Evolutionary conservation across 352 stramenopile species (phyloP), one percentile per base, ranked within the genome.

Genomic region (Phytophthora tubulina): DNA sequence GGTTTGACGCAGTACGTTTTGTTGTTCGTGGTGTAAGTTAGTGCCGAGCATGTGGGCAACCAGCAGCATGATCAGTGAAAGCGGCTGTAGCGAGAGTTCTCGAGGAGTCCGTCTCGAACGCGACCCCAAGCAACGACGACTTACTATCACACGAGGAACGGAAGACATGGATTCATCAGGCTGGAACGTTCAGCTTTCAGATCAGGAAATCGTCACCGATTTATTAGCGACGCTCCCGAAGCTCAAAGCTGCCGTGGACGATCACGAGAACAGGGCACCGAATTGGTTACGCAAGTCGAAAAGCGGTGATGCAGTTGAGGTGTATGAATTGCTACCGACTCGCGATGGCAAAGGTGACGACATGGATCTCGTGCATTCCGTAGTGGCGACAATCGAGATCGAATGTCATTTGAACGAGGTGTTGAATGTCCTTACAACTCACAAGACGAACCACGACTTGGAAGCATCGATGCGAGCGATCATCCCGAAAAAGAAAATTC

Each of bases 341-440:
- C 53, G 60, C 11, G 63, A 74, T 27, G 70, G 69, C 45, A 67
- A 70, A 44, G 73, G 70, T 27, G 78, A 82, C 59, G 82, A 88
- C 46, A 78, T 86, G 70, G 79, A 91, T 58, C 56, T 91, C 45
- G 79, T 82, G 3, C 74, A 91, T 56, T 81, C 81, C 0, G 49
- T 89, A 14, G 62, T 89, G 33, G 77, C 78, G 46, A 80, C 77
- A 42, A 84, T 75, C 13, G 79, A 88, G 58, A 78, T 91, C 9
- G 63, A 76, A 9, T 89, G 81, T 53, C 81, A 89, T 60, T 45
- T 91, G n/a, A 89, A 89, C 45, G 84, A 91, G 33, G 80, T 91
- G 32, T 56, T 91, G 11, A 91, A 88, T 21, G 80, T 89, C 7
- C 70, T 92, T 3, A 80, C 77, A 4, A 78, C 74, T n/a, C 79